Percentiles rank a stretch among this genome's conserved stretches.
These are phyloP conservation scores for Zasmidium cellare DNA, from an alignment of 2,329 filamentous ascomycete species.

Conservation along the genomic window DNA sequence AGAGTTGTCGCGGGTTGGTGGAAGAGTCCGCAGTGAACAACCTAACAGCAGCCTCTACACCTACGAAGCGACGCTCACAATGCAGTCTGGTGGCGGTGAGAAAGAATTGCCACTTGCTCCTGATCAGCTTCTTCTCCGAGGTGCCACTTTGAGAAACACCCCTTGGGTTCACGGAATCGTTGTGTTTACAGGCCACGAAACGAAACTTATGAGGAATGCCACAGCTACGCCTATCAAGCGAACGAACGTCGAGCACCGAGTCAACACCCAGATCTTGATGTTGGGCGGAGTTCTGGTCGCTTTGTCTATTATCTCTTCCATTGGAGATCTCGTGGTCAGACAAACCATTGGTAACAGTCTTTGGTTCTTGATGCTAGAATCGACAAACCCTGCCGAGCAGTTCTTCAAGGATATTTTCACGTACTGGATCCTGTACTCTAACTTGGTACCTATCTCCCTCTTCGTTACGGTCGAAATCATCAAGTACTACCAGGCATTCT, in stretches of 20 bases:
- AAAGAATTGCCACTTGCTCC: slow-evolving; percentile 88
- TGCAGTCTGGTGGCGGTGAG: slow-evolving; percentile 86
- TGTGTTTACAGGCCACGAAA: slow-evolving; percentile 96
- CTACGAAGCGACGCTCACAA: slow-evolving; percentile 92
- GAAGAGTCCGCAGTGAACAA: slow-evolving; percentile 88
- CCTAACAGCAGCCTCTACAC: slow-evolving; percentile 98
- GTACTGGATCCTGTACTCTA: slow-evolving; percentile 97
- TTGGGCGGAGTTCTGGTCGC: slow-evolving; percentile 79
- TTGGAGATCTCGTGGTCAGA: slow-evolving; percentile 83
- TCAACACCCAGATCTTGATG: slow-evolving; percentile 91
- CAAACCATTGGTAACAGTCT: slow-evolving; percentile 63
- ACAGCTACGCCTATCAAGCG: slow-evolving; percentile 97
- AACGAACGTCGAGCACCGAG: slow-evolving; percentile 89
- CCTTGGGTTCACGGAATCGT: slow-evolving; percentile 96
- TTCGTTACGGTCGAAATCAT: slow-evolving; percentile 98
- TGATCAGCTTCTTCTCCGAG: slow-evolving; percentile 88
- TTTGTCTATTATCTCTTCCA: slow-evolving; percentile 85
- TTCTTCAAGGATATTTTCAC: slow-evolving; percentile 96
- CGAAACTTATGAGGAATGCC: slow-evolving; percentile 97
- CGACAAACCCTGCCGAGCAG: slow-evolving; percentile 67
- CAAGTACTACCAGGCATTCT: slow-evolving; percentile 96
- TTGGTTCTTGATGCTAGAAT: slow-evolving; percentile 68
- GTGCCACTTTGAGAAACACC: slow-evolving; percentile 91
- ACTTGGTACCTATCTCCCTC: slow-evolving; percentile 92
- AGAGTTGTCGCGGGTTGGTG: slow-evolving; percentile 82